Evolutionary conservation across 2,329 filamentous ascomycete genomes (phyloP), one percentile per base, ranked within the genome.

Genomic region (Exophiala bonariae): DNA sequence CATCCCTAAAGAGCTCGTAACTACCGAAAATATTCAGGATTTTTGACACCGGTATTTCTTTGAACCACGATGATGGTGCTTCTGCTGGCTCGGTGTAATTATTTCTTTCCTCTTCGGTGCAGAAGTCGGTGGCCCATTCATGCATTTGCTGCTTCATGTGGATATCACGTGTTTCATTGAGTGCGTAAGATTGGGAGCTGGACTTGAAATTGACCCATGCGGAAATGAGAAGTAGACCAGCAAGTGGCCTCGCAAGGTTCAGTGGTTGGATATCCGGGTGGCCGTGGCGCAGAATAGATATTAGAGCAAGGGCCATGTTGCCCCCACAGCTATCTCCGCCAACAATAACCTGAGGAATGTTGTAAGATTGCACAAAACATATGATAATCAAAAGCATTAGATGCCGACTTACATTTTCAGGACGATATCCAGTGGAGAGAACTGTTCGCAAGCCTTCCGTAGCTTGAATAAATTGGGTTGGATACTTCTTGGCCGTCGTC

Each of bases 321-420:
- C 33, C 54, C 5, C 54, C 54, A 6, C 41, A 41, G 3, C 42
- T 50, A 36, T 57, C 54, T 11, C 54, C 54, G 3, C 42, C 51
- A 31, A 57, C 23, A 14, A 52, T 26, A 13, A 57, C 34, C 41
- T 55, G 17, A 14, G 40, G 16, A 9, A 17, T n/a, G 14, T 39
- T 16, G 26, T 51, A 9, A 34, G 28, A 4, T 17, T 33, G n/a
- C n/a, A n/a, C n/a, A n/a, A n/a, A n/a, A n/a, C n/a, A n/a, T 28
- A 6, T 20, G 11, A 9, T 17, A 42, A 13, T 31, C 28, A 17
- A 23, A 32, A 17, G 23, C 4, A 36, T 6, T 23, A 30, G 33
- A n/a, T 14, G n/a, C 9, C n/a, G 10, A 8, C 42, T 19, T 22
- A 50, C 48, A 44, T 51, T 36, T 10, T 33, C 11, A 14, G 48